These are phyloP conservation scores for Francoa sonchifolia DNA, from an alignment of 441 rosid genomes.

Conservation along the genomic window DNA sequence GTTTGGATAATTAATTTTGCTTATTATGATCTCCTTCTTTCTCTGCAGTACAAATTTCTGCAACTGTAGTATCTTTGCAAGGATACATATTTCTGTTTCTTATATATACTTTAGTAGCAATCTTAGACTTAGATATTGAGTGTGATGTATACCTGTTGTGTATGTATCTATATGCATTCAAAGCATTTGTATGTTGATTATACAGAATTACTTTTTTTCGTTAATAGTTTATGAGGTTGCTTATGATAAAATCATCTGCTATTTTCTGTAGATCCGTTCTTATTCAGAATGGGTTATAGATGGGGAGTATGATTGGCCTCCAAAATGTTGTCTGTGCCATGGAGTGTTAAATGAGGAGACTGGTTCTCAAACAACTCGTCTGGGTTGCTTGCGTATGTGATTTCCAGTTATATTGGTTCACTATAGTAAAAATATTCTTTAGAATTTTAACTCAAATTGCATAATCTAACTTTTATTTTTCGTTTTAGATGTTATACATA, in stretches of 20 bases:
- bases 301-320: constrained; percentile 95
- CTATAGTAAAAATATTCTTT: no score
- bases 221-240: no score
- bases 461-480: constrained; percentile 10
- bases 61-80: no score
- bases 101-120: no score
- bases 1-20: neutral
- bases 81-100: no score
- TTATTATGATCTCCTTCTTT: neutral
- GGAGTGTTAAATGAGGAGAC: constrained; percentile 53
- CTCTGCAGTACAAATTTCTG: neutral
- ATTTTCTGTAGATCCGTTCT: constrained; percentile 52
- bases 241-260: constrained; percentile 1
- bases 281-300: constrained; percentile 99
- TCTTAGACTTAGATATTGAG: no score
- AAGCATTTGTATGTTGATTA: no score
- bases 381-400: constrained; percentile 95
- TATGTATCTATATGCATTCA: no score
- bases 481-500: constrained; percentile 69
- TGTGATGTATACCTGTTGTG: no score
- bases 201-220: no score
- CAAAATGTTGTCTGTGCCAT: constrained; percentile 81
- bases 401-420: no score
- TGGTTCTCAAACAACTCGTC: constrained; percentile 62
- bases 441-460: neutral